Evolutionary conservation across 140 eudicot species (phyloP).

Genomic region (Senecio squalidus): DNA sequence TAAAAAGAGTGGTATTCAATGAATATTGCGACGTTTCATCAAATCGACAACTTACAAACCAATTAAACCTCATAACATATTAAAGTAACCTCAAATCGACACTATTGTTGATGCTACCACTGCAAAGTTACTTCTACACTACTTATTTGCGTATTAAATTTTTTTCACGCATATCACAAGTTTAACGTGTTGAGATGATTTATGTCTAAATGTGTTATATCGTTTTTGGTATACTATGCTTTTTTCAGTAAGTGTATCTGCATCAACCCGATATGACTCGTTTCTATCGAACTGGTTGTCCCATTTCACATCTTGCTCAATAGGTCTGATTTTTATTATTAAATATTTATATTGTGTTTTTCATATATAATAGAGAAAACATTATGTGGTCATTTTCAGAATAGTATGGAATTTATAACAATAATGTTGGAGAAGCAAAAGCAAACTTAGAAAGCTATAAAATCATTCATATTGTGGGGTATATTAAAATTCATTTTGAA

Average conservation of each 20-base stretch:
- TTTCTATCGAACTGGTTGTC: too few relatives aligned
- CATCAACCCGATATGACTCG: too few relatives aligned
- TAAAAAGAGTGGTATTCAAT: constrained; percentile 12
- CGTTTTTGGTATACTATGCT: too few relatives aligned
- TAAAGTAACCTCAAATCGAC: constrained; percentile 2
- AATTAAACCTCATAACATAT: constrained; percentile 3
- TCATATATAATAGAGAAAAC: too few relatives aligned
- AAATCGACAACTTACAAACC: constrained; percentile 22
- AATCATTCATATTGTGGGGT: constrained; percentile 18
- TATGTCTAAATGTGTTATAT: too few relatives aligned
- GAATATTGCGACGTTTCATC: constrained; percentile 12
- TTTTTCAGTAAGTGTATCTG: too few relatives aligned
- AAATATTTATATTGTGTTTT: too few relatives aligned
- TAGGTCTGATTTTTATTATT: too few relatives aligned
- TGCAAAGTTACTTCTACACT: background rate
- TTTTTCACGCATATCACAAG: too few relatives aligned
- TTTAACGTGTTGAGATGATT: too few relatives aligned
- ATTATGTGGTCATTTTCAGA: background rate
- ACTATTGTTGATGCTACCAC: constrained; percentile 7
- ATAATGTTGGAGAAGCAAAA: constrained; percentile 30
- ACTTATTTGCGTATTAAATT: too few relatives aligned
- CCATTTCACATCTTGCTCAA: too few relatives aligned
- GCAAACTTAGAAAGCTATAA: constrained; percentile 23
- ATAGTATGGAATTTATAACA: background rate
- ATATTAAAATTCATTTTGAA: constrained; percentile 4